These are phyloP conservation scores for Rhizophlyctis rosea DNA, from an alignment of 192 early-diverging fungal species.

Conservation along the genomic window DNA sequence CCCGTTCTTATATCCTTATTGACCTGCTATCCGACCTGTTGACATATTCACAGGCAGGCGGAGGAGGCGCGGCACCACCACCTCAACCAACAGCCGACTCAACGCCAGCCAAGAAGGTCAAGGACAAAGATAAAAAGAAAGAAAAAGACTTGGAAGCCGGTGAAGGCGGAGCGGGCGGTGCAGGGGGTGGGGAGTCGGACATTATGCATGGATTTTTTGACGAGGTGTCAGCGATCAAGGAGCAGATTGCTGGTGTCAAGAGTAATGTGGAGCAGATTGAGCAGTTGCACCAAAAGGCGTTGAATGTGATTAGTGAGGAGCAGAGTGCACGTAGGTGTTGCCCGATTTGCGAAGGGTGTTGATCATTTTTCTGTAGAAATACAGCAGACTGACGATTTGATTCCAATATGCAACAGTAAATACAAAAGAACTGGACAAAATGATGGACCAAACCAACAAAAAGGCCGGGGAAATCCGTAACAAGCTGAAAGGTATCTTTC, in stretches of 20 bases:
- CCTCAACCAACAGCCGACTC: conserved; percentile 3
- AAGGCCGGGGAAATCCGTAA: conserved; percentile 36
- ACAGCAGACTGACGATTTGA: neutral
- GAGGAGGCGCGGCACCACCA: conserved; percentile 6
- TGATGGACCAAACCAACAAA: conserved; percentile 51
- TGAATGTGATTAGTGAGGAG: conserved; percentile 51
- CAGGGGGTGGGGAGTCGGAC: conserved; percentile 25
- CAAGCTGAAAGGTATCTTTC: conserved; percentile 39
- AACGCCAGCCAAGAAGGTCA: conserved; percentile 15
- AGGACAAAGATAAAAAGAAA: conserved; percentile 19
- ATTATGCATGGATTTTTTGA: conserved; percentile 49
- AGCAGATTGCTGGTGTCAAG: conserved; percentile 40
- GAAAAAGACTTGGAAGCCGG: conserved; percentile 19
- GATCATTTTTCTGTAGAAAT: neutral
- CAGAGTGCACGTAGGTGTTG: conserved; percentile 33
- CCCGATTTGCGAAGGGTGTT: neutral
- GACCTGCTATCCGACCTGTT: neutral
- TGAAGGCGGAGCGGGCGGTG: conserved; percentile 2
- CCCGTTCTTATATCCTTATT: too few relatives aligned
- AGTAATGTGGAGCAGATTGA: conserved; percentile 42
- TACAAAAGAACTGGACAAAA: conserved; percentile 45
- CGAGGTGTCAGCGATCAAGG: conserved; percentile 43
- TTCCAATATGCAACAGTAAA: conserved; percentile 19
- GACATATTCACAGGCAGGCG: neutral
- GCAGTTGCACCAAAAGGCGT: conserved; percentile 42